A percentile compares a stretch with the other conserved stretches of the same genome.
phyloP scores from a whole-genome alignment of 1,284 basidiomycete genomes.

The Grifola frondosa region DNA sequence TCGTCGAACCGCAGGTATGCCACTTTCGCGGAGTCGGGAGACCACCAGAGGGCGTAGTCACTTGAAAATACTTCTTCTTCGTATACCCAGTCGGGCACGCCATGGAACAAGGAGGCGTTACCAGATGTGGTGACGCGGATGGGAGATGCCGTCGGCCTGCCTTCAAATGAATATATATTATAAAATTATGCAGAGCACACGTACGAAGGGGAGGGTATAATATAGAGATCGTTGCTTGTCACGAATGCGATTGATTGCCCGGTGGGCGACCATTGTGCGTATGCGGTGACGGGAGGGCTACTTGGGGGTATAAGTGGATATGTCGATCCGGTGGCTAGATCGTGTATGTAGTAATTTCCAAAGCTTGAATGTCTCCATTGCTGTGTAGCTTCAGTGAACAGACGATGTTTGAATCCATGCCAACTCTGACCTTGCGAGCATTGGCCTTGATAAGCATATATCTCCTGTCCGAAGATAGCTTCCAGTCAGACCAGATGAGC shows the following conservation, averaged over 20 bases:
- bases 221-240: constrained; percentile 79
- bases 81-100: constrained; percentile 96
- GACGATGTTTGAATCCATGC: not conserved
- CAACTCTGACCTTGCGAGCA: constrained; percentile 62
- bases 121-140: constrained; percentile 84
- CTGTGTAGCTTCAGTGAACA: constrained; percentile 33
- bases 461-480: constrained; percentile 84
- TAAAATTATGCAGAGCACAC: constrained; percentile 24
- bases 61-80: constrained; percentile 87
- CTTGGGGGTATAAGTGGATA: constrained; percentile 67
- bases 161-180: not conserved
- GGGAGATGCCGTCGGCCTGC: constrained; percentile 43
- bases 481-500: constrained; percentile 65
- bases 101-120: constrained; percentile 85
- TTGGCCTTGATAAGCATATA: constrained; percentile 81
- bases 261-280: constrained; percentile 84
- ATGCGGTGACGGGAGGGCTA: constrained; percentile 68
- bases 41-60: constrained; percentile 89
- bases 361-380: constrained; percentile 93
- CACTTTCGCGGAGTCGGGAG: constrained; percentile 77
- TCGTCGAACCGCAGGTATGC: constrained; percentile 91
- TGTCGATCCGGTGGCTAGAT: constrained; percentile 59
- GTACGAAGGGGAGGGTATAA: constrained; percentile 64
- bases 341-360: constrained; percentile 86
- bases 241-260: constrained; percentile 85